Conservation (phyloP, 75 land plant species). For the Azolla pinnata region DNA sequence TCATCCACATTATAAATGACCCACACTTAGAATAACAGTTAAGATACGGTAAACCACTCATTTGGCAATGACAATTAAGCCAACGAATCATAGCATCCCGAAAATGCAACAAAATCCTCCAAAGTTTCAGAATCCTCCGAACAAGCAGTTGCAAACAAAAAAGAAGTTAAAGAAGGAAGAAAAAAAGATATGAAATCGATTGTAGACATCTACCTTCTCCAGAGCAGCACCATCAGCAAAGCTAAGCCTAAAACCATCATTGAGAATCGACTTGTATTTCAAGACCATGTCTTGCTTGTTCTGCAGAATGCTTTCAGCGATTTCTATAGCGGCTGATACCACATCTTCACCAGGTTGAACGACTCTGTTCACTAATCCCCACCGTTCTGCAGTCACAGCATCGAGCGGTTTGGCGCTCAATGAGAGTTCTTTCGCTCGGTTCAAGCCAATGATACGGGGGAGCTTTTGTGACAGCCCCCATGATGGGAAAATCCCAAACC, state of each 20-base stretch:
- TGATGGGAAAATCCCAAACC: constrained; percentile 97
- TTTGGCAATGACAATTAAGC: too few relatives aligned
- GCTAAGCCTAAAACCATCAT: constrained; percentile 74
- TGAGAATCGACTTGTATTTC: constrained; percentile 69
- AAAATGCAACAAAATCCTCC: too few relatives aligned
- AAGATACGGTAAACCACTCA: too few relatives aligned
- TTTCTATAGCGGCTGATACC: constrained; percentile 47
- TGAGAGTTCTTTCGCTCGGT: constrained; percentile 79
- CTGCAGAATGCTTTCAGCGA: constrained; percentile 62
- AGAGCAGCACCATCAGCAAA: constrained; percentile 60
- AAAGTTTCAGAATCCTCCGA: too few relatives aligned
- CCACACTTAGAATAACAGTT: too few relatives aligned
- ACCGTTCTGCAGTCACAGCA: constrained; percentile 69
- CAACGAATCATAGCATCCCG: too few relatives aligned
- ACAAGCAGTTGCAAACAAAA: too few relatives aligned
- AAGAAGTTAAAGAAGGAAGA: too few relatives aligned
- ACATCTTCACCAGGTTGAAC: constrained; percentile 63
- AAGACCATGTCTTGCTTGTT: constrained; percentile 70
- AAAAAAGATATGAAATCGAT: too few relatives aligned
- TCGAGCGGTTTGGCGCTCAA: constrained; percentile 55
- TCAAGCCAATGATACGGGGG: constrained; percentile 67
- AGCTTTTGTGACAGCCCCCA: constrained; percentile 99
- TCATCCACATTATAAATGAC: too few relatives aligned
- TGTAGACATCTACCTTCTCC: constrained; percentile 81
- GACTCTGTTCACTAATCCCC: constrained; percentile 85